Base-by-base conservation (phyloP, 441 rosid genomes). In the Adansonia rubrostipa region DNA sequence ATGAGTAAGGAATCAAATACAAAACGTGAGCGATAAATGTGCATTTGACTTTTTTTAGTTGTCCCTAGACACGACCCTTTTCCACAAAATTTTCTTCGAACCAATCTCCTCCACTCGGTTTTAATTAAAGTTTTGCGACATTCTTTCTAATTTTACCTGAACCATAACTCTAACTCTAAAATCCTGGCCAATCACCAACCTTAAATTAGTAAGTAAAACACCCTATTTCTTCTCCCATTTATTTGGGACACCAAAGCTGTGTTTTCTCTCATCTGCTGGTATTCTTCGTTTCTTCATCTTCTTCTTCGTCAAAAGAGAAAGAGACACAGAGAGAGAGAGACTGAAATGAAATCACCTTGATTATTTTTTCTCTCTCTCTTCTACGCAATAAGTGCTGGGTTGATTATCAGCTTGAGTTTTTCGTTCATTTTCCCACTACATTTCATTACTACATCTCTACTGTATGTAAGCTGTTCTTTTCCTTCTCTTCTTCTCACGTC, bases 71-170 rank as follows among this genome's bases (percentile, higher is more conserved):
- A 40, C 47, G 40, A 9, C 15, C 54, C 71, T 15, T 78, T 61
- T 70, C 54, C 54, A 45, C 74, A 67, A 44, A 19, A 5, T 70
- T 40, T 76, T 81, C 72, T 70, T 63, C 66, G 14, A 48, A 60
- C 15, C 33, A 65, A n/a, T 82, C 48, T 47, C 80, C 73, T 47
- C 84, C 85, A 77, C 84, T 19, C 78, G 48, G 73, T 81, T 60
- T 69, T 61, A 57, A 7, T 69, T 61, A 19, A 7, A 22, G 73
- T 68, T 48, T 69, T 36, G 40, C 10, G 40, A 48, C 73, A 48
- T 69, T 69, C 42, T 47, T 69, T 22, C 58, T 47, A 36, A 48
- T 69, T 47, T 69, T 48, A 69, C 6, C 73, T 47, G 22, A 33
- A 24, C 78, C 22, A 28, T 36, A 36, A 36, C 40, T 36, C 73